phyloP scores from a whole-genome alignment of 148 eudicot species.

The Diospyros lotus region DNA sequence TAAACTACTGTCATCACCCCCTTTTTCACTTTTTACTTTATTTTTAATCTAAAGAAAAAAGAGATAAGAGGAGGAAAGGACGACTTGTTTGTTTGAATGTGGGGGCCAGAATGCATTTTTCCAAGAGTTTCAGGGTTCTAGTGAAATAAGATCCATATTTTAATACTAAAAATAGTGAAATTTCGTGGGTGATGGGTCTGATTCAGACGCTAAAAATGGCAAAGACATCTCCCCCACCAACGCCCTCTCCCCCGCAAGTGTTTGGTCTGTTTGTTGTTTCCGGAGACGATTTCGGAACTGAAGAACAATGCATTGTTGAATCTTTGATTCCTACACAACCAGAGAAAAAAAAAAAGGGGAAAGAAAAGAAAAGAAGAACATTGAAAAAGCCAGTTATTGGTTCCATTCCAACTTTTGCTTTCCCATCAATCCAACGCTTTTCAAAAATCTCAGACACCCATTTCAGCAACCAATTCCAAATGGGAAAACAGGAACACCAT shows the following conservation, averaged over 20 bases:
- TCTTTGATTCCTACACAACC: slow-evolving; percentile 32
- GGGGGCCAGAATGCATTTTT: too few relatives aligned
- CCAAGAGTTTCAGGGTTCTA: too few relatives aligned
- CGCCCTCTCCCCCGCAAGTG: slow-evolving; percentile 46
- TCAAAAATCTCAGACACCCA: slow-evolving; percentile 20
- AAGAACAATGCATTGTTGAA: slow-evolving; percentile 25
- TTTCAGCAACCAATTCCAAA: slow-evolving; percentile 15
- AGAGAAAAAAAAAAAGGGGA: slow-evolving; percentile 14
- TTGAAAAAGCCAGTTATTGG: slow-evolving; percentile 17
- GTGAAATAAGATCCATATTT: background rate
- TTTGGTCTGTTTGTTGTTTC: slow-evolving; percentile 42
- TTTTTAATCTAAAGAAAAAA: too few relatives aligned
- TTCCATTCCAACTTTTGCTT: slow-evolving; percentile 20
- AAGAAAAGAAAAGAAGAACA: slow-evolving; percentile 7
- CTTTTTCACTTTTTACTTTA: too few relatives aligned
- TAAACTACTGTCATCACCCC: too few relatives aligned
- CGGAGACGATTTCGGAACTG: slow-evolving; percentile 51
- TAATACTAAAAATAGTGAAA: background rate
- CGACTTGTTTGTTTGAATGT: too few relatives aligned
- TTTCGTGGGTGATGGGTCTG: slow-evolving; percentile 3
- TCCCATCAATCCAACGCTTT: slow-evolving; percentile 27
- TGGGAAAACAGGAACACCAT: background rate
- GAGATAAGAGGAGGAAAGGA: too few relatives aligned
- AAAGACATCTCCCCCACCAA: slow-evolving; percentile 19
- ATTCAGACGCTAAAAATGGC: slow-evolving; percentile 29